Conservation (phyloP, 176 grass and related monocot species). For the Zea mays region Zm-B73-REFERENCE-NAM-5.0 NC_050105.1:130501-131000, state of each 20-base stretch:
- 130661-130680: conserved; percentile 78
- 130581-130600: conserved; percentile 78
- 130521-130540: conserved; percentile 86
- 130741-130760: conserved; percentile 91
- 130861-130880: conserved; percentile 82
- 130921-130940: conserved; percentile 44
- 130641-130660: conserved; percentile 77
- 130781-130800: conserved; percentile 43
- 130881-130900: conserved; percentile 72
- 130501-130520: conserved; percentile 70
- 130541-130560: conserved; percentile 11
- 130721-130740: conserved; percentile 49
- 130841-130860: conserved; percentile 71
- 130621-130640: conserved; percentile 88
- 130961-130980: conserved; percentile 18
- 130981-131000: conserved; percentile 17
- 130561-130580: conserved; percentile 63
- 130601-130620: conserved; percentile 87
- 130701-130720: conserved; percentile 41
- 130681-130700: conserved; percentile 66
- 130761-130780: conserved; percentile 56
- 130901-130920: conserved; percentile 57
- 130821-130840: conserved; percentile 64
- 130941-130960: conserved; percentile 40
- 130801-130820: conserved; percentile 19